These are phyloP conservation scores for Phytophthora ohioensis DNA, from an alignment of 352 stramenopile genomes.

Conservation along the genomic window DNA sequence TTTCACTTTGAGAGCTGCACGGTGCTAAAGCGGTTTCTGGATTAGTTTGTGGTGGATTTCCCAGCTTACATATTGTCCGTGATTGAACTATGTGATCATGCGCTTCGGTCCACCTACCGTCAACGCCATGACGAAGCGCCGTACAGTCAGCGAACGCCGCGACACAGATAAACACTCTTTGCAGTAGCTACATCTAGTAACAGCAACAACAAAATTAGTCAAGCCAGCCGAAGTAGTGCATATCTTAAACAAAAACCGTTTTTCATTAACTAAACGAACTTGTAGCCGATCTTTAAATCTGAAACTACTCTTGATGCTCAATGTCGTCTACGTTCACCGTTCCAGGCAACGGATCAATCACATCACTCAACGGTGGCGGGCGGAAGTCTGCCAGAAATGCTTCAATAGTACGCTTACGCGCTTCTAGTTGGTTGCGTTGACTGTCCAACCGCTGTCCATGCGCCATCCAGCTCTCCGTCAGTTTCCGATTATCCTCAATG, in stretches of 20 bases:
- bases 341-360: background rate
- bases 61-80: no score
- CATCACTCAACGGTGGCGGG: background rate
- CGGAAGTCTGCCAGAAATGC: background rate
- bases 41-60: no score
- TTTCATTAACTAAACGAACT: background rate
- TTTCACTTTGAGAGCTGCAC: background rate
- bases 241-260: no score
- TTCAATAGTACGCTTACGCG: background rate
- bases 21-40: background rate
- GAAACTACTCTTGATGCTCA: conserved; percentile 3
- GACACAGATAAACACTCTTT: no score
- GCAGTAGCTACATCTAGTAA: no score
- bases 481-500: background rate
- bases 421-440: background rate
- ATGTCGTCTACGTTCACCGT: background rate
- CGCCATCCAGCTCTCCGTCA: background rate
- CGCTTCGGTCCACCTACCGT: no score
- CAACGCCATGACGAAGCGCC: no score
- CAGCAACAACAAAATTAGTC: no score
- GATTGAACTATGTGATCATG: no score
- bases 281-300: background rate
- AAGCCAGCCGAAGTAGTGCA: no score
- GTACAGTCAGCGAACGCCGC: no score
- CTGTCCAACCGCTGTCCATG: background rate